Base-by-base conservation (phyloP, 441 rosid species). In the Populus hybrid region DNA sequence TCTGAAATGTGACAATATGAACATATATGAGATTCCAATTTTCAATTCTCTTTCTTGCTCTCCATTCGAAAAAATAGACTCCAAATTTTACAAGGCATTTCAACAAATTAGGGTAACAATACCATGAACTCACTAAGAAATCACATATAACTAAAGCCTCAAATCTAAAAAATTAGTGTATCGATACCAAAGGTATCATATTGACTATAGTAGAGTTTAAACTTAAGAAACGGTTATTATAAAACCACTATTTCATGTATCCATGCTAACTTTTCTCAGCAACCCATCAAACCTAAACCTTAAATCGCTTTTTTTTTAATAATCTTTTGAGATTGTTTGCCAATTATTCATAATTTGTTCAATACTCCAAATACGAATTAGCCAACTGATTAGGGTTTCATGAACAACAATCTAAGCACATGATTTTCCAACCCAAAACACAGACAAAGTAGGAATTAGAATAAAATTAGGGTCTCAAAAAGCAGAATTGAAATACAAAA, bases 1-100 rank as follows among this genome's bases (percentile, higher is more conserved):
- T 94, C 99, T 95, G 87, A n/a, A 88, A 84, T 36, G 21, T 42
- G 78, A 82, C 8, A 45, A 69, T 42, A 64, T 9, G 24, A 65
- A 59, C 36, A 78, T 23, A 16, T 50, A 26, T 67, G 31, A 71
- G 71, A 64, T 64, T 77, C 64, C 53, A 38, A 29, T 29, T 65
- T 31, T 21, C 26, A 12, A 9, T 7, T 14, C 53, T 31, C 31
- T 68, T 68, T 38, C 26, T 64, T 12, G 20, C 23, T 74, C 11
- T 0, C 29, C 4, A 63, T 50, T 21, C 67, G 33, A 36, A 26
- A 11, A 33, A 9, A 14, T 7, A n/a, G 61, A 63, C 23, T 12
- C 24, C 38, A 6, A 23, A 29, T 35, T 23, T 29, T 16, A 20
- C 23, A 38, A 63, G 69, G 31, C 24, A 18, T 50, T 20, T 28